A percentile compares a stretch with the other conserved stretches of the same genome.
Evolutionary conservation across 306 rosid genomes (phyloP).

Genomic region (Pterocarpus macrocarpus): DNA sequence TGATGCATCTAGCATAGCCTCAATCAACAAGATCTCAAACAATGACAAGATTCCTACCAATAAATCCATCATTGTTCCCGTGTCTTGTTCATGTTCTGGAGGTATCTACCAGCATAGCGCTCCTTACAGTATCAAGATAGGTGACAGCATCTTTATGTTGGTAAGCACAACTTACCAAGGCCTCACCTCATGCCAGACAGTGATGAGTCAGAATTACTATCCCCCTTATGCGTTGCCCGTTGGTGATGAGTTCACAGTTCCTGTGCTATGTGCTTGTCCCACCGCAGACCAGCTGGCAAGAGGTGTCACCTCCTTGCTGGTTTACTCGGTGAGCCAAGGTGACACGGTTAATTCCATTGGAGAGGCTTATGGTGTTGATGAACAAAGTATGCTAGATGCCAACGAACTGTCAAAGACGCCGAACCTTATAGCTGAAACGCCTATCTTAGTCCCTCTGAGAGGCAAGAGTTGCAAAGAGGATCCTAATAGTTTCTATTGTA

Average conservation of each 20-base stretch:
- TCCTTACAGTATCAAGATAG: slow-evolving; percentile 28
- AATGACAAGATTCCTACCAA: slow-evolving; percentile 47
- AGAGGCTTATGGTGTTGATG: slow-evolving; percentile 51
- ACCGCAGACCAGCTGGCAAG: slow-evolving; percentile 48
- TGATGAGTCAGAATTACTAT: slow-evolving; percentile 63
- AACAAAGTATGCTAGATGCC: slow-evolving; percentile 51
- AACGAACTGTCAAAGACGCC: slow-evolving; percentile 43
- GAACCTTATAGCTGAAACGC: slow-evolving; percentile 33
- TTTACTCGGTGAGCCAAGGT: slow-evolving; percentile 41
- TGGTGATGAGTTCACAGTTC: slow-evolving; percentile 53
- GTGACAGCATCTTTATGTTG: slow-evolving; percentile 43
- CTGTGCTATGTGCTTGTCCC: slow-evolving; percentile 65
- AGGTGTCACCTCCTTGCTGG: slow-evolving; percentile 55
- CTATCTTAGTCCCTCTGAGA: slow-evolving; percentile 59
- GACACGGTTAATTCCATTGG: slow-evolving; percentile 52
- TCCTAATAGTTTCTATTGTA: slow-evolving; percentile 54
- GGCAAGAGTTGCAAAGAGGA: slow-evolving; percentile 51
- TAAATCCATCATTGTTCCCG: slow-evolving; percentile 55
- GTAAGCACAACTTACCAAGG: slow-evolving; percentile 56
- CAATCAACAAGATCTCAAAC: slow-evolving; percentile 55
- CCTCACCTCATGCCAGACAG: slow-evolving; percentile 62
- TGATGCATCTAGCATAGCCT: slow-evolving; percentile 56
- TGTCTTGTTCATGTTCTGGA: slow-evolving; percentile 64
- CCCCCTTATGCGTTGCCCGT: slow-evolving; percentile 34
- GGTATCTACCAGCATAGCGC: slow-evolving; percentile 59